phyloP scores from a whole-genome alignment of 2,329 filamentous ascomycete species.

The Aspergillus sp. region DNA sequence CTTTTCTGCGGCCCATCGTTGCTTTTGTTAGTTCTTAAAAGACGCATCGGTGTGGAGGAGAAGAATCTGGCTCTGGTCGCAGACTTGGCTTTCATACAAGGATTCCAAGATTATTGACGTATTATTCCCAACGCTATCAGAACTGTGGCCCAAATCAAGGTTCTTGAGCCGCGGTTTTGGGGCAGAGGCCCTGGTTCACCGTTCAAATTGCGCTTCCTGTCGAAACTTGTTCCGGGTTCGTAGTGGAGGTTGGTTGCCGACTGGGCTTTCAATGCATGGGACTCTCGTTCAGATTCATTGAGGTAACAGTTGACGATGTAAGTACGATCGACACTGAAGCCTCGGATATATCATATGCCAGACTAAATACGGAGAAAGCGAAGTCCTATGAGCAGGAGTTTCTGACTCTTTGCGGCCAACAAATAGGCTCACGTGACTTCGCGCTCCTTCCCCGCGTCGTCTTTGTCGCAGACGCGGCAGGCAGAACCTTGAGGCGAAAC shows the following conservation, averaged over 20 bases:
- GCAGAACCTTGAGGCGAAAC: conserved; percentile 13
- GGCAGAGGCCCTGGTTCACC: too few relatives aligned
- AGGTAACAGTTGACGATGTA: too few relatives aligned
- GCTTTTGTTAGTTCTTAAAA: background rate
- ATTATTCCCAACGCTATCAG: too few relatives aligned
- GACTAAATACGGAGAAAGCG: background rate
- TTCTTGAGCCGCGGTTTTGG: too few relatives aligned
- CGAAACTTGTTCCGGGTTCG: too few relatives aligned
- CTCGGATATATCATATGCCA: background rate
- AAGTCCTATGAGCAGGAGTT: background rate
- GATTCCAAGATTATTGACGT: background rate
- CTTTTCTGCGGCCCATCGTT: background rate
- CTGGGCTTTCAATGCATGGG: too few relatives aligned
- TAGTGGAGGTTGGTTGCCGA: too few relatives aligned
- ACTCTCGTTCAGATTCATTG: too few relatives aligned
- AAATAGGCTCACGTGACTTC: conserved; percentile 16
- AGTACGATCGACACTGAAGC: background rate
- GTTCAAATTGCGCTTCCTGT: too few relatives aligned
- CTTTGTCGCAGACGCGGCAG: conserved; percentile 20
- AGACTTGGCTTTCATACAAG: background rate
- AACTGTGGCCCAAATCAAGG: too few relatives aligned
- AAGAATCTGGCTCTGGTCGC: background rate
- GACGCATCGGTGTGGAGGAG: background rate
- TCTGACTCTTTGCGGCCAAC: background rate
- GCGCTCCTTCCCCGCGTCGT: conserved; percentile 25